Percentiles rank a stretch among this genome's conserved stretches.
These are phyloP conservation scores for Backusella westeae DNA, from an alignment of 192 early-diverging fungal species.

Conservation along the genomic window DNA sequence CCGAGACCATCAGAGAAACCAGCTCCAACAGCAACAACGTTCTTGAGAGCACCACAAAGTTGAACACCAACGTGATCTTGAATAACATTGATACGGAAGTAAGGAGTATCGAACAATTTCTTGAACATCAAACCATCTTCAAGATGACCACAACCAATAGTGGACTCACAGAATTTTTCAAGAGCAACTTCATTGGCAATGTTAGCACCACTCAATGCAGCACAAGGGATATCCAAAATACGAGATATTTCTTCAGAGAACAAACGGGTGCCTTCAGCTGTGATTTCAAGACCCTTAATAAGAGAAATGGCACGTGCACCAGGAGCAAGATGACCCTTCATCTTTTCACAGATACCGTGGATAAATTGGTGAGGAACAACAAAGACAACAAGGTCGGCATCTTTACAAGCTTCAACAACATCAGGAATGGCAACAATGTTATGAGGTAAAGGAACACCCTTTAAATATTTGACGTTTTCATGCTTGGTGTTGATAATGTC, in stretches of 20 bases:
- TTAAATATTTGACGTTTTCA: conserved; percentile 92
- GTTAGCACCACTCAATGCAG: conserved; percentile 93
- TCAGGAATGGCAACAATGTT: conserved; percentile 88
- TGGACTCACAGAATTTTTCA: conserved; percentile 95
- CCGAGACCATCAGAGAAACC: conserved; percentile 94
- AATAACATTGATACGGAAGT: conserved; percentile 86
- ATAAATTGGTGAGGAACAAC: conserved; percentile 97
- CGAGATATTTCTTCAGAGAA: conserved; percentile 82
- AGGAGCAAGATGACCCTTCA: conserved; percentile 69
- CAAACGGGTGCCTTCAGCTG: conserved; percentile 68
- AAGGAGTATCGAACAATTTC: conserved; percentile 81
- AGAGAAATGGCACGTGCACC: conserved; percentile 89
- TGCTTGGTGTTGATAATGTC: conserved; percentile 94
- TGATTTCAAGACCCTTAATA: conserved; percentile 85
- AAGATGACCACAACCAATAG: conserved; percentile 73
- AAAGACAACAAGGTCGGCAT: conserved; percentile 90
- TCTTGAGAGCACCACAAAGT: conserved; percentile 97
- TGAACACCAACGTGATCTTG: conserved; percentile 91
- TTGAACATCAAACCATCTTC: conserved; percentile 78
- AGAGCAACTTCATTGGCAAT: conserved; percentile 95
- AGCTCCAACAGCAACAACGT: conserved; percentile 96
- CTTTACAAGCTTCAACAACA: conserved; percentile 71
- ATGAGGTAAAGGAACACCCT: conserved; percentile 77
- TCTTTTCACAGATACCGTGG: conserved; percentile 73
- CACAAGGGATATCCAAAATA: conserved; percentile 72